Evolutionary conservation across 441 rosid genomes (phyloP), one percentile per base, ranked within the genome.

Genomic region (Mallotus repandus): DNA sequence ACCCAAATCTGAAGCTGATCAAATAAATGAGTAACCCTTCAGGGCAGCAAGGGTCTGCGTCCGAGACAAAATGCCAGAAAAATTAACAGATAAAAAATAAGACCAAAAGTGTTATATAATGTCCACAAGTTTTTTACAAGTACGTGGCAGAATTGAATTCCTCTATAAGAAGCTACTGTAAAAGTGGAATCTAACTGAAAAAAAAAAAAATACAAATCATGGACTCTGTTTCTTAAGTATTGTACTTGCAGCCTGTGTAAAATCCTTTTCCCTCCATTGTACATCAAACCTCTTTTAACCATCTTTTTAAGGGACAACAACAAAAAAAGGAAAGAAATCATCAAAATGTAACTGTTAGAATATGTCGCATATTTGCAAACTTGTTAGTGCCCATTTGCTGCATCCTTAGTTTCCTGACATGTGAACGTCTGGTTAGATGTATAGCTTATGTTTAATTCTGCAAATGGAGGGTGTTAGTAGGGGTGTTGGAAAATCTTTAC

Each of bases 321-420:
- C 53, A n/a, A 69, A 50, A 38, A 61, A 9, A 1, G 49, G 48
- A 76, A 69, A 53, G 19, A 67, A 48, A 41, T 64, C 68, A 69
- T 45, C 77, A 64, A 68, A 71, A 57, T 54, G 79, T 38, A 74
- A 63, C 65, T 2, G 54, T 60, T 72, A 63, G 55, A 25, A 52
- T 46, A 65, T 38, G 41, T 68, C 59, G 73, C 25, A 19, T 18
- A 50, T 45, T 3, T 15, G 63, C 53, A 11, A 57, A 54, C 54
- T 69, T 55, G 68, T 53, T 58, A 45, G 49, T 81, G 53, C 84
- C 83, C 83, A 75, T 84, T 83, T 56, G 54, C 80, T 55, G 80
- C 80, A 74, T 77, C 85, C 2, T 71, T 48, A 15, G 68, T 64
- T 78, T 76, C 88, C 88, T 85, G 81, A 9, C 5, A 81, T 16